Evolutionary conservation across 2,329 filamentous ascomycete genomes (phyloP).

Genomic region (Thielaviopsis populi): DNA sequence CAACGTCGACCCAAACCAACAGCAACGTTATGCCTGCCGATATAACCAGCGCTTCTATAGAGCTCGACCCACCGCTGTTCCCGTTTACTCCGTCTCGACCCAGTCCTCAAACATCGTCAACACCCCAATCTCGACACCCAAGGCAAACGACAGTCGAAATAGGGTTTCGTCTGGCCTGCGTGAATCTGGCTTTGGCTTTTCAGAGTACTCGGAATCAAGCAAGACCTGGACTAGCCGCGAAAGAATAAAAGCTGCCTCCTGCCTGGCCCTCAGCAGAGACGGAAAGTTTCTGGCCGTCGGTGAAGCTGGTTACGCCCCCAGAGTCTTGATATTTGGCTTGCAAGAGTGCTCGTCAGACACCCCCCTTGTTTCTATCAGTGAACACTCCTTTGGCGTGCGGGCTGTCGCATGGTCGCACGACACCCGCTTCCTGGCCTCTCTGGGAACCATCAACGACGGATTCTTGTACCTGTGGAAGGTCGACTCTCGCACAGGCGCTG

Average conservation of each 20-base stretch:
- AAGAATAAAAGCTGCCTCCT: conserved; percentile 86
- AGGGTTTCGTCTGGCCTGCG: conserved; percentile 34
- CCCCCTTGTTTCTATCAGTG: conserved; percentile 70
- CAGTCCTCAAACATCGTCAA: conserved; percentile 36
- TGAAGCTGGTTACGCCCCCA: conserved; percentile 85
- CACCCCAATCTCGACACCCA: conserved; percentile 40
- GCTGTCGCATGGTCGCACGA: conserved; percentile 82
- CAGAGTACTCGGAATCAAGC: conserved; percentile 46
- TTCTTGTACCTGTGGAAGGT: conserved; percentile 87
- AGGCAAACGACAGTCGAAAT: conserved; percentile 49
- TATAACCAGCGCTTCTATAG: conserved; percentile 77
- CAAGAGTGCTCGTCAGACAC: conserved; percentile 65
- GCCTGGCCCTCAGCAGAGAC: conserved; percentile 74
- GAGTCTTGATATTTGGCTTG: conserved; percentile 79
- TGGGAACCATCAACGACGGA: conserved; percentile 81
- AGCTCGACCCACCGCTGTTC: conserved; percentile 62
- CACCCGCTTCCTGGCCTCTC: conserved; percentile 70
- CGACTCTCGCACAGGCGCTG: conserved; percentile 64
- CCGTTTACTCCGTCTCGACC: conserved; percentile 43
- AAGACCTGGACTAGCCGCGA: conserved; percentile 81
- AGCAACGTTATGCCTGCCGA: conserved; percentile 12
- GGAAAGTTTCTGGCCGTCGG: conserved; percentile 80
- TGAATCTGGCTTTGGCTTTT: conserved; percentile 32
- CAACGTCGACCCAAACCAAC: conserved; percentile 50
- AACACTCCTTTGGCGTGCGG: conserved; percentile 80